Conservation (phyloP, 2,329 filamentous ascomycete genomes). For the Neofusicoccum cordaticola region DNA sequence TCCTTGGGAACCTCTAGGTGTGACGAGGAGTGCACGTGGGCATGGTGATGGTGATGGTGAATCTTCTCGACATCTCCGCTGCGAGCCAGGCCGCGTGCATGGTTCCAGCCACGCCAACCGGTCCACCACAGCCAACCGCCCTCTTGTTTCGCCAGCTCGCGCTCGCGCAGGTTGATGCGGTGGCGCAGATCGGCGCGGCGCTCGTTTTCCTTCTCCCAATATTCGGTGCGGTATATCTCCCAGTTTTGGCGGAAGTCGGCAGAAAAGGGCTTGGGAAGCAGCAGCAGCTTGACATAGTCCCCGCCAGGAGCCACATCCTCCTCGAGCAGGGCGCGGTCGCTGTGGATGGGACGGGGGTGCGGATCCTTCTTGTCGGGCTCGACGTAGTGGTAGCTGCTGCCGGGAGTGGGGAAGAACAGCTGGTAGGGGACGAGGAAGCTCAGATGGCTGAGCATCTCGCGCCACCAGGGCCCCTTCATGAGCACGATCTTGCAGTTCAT, state of each 20-base stretch:
- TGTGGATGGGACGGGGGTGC: neutral
- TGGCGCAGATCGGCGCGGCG: slow-evolving; percentile 70
- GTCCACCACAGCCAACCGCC: slow-evolving; percentile 85
- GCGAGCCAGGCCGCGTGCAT: slow-evolving; percentile 29
- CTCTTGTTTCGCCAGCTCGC: slow-evolving; percentile 64
- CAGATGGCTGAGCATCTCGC: slow-evolving; percentile 69
- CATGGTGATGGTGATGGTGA: slow-evolving; percentile 19
- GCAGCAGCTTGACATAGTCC: slow-evolving; percentile 84
- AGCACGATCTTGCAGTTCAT: slow-evolving; percentile 98
- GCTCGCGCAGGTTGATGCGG: slow-evolving; percentile 67
- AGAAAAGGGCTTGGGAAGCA: slow-evolving; percentile 92
- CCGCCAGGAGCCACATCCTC: slow-evolving; percentile 89
- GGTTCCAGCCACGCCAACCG: slow-evolving; percentile 60
- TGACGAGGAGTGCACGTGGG: slow-evolving; percentile 8
- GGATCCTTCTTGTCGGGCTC: slow-evolving; percentile 56
- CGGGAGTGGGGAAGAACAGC: slow-evolving; percentile 64
- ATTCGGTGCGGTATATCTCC: slow-evolving; percentile 90
- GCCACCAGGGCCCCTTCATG: slow-evolving; percentile 77
- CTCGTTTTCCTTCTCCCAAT: slow-evolving; percentile 97
- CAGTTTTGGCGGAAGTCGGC: slow-evolving; percentile 94
- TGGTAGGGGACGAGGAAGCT: slow-evolving; percentile 77
- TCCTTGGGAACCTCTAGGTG: slow-evolving; percentile 18
- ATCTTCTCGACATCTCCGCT: slow-evolving; percentile 32
- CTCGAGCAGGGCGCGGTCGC: slow-evolving; percentile 63
- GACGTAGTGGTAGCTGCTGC: slow-evolving; percentile 72